Percentiles rank a stretch among this genome's conserved stretches.
Conservation (phyloP, 352 stramenopile genomes). For the Globisporangium apiculatum region DNA sequence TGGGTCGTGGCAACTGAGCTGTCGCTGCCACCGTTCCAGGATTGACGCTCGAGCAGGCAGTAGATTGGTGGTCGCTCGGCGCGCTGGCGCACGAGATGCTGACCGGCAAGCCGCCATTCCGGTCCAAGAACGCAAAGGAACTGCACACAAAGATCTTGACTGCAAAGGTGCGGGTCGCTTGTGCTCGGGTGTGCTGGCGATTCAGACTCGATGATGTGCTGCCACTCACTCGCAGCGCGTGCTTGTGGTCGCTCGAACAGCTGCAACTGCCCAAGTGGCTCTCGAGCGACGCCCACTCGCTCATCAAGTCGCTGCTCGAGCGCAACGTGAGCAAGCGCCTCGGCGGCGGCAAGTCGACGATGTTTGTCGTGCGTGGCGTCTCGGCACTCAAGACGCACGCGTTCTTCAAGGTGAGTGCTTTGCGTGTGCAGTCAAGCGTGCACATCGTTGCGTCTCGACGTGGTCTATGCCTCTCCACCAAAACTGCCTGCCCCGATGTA, state of each 20-base stretch:
- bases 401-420: slow-evolving; percentile 86
- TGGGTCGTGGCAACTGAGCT: not conserved
- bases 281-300: slow-evolving; percentile 84
- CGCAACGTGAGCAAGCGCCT: slow-evolving; percentile 94
- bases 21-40: not conserved
- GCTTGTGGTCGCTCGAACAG: slow-evolving; percentile 11
- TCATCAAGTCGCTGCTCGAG: slow-evolving; percentile 95
- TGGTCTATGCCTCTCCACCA: too few species aligned
- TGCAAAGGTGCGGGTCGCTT: slow-evolving; percentile 33
- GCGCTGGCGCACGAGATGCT: slow-evolving; percentile 78
- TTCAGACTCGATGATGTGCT: not conserved
- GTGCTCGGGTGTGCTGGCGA: not conserved
- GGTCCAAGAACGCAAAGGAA: slow-evolving; percentile 60
- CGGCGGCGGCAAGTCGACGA: slow-evolving; percentile 91
- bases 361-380: slow-evolving; percentile 97
- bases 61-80: slow-evolving; percentile 85
- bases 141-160: slow-evolving; percentile 76
- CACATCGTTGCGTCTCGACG: too few species aligned
- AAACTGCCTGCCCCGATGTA: too few species aligned
- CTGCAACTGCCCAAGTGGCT: slow-evolving; percentile 77
- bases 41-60: slow-evolving; percentile 24
- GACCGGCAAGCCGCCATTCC: slow-evolving; percentile 61
- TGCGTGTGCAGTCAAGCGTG: too few species aligned
- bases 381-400: slow-evolving; percentile 91
- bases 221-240: not conserved